Percentiles rank a stretch among this genome's conserved stretches.
Evolutionary conservation across 2,329 filamentous ascomycete species (phyloP).

Genomic region (Fusarium cyanostomum): DNA sequence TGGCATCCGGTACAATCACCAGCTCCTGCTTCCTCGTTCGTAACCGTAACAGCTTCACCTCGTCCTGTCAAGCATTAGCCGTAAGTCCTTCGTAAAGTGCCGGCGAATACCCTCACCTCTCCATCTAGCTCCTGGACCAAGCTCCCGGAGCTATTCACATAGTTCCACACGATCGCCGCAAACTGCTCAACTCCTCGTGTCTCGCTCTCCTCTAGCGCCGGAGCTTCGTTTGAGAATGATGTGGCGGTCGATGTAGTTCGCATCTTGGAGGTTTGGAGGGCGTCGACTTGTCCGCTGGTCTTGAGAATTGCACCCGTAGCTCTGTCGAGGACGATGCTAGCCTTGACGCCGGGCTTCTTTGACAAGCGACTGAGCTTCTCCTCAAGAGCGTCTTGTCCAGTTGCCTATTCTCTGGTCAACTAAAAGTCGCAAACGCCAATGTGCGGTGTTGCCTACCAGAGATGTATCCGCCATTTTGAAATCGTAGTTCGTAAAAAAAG

Average conservation of each 20-base stretch:
- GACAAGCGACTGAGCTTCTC: slow-evolving; percentile 75
- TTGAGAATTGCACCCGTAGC: slow-evolving; percentile 77
- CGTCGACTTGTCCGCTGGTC: slow-evolving; percentile 74
- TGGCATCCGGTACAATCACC: slow-evolving; percentile 82
- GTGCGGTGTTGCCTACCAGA: slow-evolving; percentile 27
- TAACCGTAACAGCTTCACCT: slow-evolving; percentile 77
- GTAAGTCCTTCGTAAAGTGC: slow-evolving; percentile 3
- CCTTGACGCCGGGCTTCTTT: slow-evolving; percentile 82
- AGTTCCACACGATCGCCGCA: slow-evolving; percentile 79
- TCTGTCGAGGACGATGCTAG: slow-evolving; percentile 78
- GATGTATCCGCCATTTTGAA: slow-evolving; percentile 39
- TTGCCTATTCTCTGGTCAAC: slow-evolving; percentile 45
- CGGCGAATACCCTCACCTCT: slow-evolving; percentile 59
- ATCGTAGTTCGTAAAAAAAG: slow-evolving; percentile 1
- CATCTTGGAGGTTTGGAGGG: slow-evolving; percentile 56
- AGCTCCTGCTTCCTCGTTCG: slow-evolving; percentile 88
- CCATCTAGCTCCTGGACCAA: slow-evolving; percentile 78
- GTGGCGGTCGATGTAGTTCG: slow-evolving; percentile 50
- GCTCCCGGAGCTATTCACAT: slow-evolving; percentile 73
- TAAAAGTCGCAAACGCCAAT: background rate
- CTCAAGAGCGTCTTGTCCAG: slow-evolving; percentile 68
- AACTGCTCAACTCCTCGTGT: slow-evolving; percentile 75
- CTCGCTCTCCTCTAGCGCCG: slow-evolving; percentile 56
- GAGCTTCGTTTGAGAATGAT: slow-evolving; percentile 58
- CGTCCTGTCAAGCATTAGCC: slow-evolving; percentile 64